phyloP scores from a whole-genome alignment of 2,329 filamentous ascomycete species.

The Monosporascus ibericus region DNA sequence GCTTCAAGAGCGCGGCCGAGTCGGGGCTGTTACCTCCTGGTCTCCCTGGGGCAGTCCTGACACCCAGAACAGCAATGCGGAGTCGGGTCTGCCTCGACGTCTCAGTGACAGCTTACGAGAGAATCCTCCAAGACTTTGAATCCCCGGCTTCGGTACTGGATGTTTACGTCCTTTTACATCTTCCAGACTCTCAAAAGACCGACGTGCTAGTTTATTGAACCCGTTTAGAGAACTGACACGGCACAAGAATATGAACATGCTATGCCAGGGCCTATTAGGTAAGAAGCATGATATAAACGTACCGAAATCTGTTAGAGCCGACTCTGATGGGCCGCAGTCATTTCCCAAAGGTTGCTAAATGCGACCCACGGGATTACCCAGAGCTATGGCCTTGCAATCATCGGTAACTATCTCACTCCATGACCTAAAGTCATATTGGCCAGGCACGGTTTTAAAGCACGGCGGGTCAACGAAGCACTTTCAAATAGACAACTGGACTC shows the following conservation, averaged over 20 bases:
- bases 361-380: no score
- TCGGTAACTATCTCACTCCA: no score
- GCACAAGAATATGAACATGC: background rate
- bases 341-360: background rate
- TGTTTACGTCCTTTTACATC: no score
- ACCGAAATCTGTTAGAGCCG: background rate
- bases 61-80: constrained; percentile 7
- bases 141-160: no score
- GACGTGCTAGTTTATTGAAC: no score
- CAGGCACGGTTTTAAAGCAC: no score
- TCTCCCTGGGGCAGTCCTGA: constrained; percentile 19
- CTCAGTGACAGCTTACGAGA: constrained; percentile 25
- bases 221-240: no score
- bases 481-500: no score
- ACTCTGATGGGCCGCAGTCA: background rate
- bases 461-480: no score
- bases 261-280: background rate
- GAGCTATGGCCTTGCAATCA: no score
- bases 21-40: constrained; percentile 14
- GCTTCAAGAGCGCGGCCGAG: constrained; percentile 38
- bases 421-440: no score
- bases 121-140: constrained; percentile 23
- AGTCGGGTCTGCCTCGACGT: constrained; percentile 18
- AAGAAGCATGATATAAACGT: background rate
- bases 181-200: no score